A percentile compares a stretch with the other conserved stretches of the same genome.
Conservation (phyloP, 164 flowering plant genomes). For the Magnolia changhungtana region DNA sequence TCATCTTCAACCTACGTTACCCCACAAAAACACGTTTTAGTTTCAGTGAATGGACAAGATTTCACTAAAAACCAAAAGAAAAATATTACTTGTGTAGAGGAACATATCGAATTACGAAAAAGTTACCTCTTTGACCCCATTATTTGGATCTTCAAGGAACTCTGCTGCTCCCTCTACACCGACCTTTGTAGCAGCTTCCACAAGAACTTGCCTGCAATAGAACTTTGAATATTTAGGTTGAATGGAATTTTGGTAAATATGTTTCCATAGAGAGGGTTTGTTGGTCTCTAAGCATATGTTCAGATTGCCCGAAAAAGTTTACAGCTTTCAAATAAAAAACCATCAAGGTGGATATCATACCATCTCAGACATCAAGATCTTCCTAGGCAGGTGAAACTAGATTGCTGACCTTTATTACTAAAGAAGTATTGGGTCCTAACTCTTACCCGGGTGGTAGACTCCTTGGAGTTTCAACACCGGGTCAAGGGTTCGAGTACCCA, state of each 20-base stretch:
- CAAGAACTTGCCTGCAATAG: constrained; percentile 64
- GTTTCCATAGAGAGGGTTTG: background rate
- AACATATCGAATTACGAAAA: background rate
- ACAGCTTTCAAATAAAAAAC: too few species aligned
- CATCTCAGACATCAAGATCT: too few species aligned
- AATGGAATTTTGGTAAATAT: background rate
- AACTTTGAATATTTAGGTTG: background rate
- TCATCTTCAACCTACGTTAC: constrained; percentile 61
- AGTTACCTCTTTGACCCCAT: constrained; percentile 64
- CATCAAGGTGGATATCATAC: too few species aligned
- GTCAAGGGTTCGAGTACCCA: too few species aligned
- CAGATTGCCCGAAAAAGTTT: too few species aligned
- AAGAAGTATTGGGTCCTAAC: too few species aligned
- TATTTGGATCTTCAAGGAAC: constrained; percentile 70
- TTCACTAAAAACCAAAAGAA: background rate
- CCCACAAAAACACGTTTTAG: background rate
- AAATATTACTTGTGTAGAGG: background rate
- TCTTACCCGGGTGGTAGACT: too few species aligned
- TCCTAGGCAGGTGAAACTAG: too few species aligned
- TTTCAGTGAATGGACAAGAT: background rate
- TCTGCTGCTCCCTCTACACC: constrained; percentile 83
- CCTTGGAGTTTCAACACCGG: too few species aligned
- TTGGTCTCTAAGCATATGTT: background rate
- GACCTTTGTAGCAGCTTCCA: constrained; percentile 66
- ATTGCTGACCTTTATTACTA: too few species aligned